phyloP scores from a whole-genome alignment of 164 flowering plant species.

The Platanus orientalis region DNA sequence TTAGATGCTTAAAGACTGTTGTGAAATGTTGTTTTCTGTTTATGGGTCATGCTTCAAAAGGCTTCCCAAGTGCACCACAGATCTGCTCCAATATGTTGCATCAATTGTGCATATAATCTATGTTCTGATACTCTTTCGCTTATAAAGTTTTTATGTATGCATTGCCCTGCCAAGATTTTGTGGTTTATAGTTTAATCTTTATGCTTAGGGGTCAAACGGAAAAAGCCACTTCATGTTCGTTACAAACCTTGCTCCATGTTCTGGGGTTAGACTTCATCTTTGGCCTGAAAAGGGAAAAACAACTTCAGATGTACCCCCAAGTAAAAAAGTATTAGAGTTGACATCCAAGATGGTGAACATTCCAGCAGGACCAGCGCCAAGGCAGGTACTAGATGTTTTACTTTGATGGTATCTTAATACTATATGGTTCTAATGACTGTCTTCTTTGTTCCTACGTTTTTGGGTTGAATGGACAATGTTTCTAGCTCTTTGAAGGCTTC shows the following conservation, averaged over 20 bases:
- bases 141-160: background rate
- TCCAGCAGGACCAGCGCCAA: constrained; percentile 95
- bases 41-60: constrained; percentile 1
- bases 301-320: constrained; percentile 32
- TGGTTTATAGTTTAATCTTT: constrained; percentile 3
- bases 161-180: constrained; percentile 1
- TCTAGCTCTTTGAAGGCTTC: no score
- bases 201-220: constrained; percentile 63
- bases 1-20: background rate
- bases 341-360: constrained; percentile 83
- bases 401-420: no score
- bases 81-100: background rate
- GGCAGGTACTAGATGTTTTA: constrained; percentile 68
- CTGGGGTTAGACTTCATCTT: constrained; percentile 88
- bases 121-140: background rate
- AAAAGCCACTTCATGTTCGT: constrained; percentile 79
- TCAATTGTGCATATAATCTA: background rate
- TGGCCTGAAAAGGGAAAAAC: constrained; percentile 81
- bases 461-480: no score
- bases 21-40: no score
- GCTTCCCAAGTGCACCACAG: background rate
- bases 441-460: no score
- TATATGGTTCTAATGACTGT: no score
- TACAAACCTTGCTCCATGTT: constrained; percentile 93
- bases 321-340: constrained; percentile 64